Base-by-base conservation (phyloP, 1,284 basidiomycete genomes). In the Schizophyllum amplum region DNA sequence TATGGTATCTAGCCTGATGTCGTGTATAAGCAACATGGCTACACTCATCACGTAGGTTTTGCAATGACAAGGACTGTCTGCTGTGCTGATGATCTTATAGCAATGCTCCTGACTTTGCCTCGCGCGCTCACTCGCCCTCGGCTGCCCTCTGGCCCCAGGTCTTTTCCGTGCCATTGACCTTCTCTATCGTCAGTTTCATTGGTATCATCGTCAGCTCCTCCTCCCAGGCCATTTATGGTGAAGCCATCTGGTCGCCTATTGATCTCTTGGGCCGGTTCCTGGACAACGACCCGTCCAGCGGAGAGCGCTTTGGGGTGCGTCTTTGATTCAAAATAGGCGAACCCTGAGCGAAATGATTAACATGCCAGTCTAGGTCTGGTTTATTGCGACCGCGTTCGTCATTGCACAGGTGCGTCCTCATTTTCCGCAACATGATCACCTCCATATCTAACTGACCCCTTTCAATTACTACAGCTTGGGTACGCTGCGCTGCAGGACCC, bases 181-280 rank as follows among this genome's bases (percentile, higher is more conserved):
- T 92, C 70, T 83, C 82, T 26, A 70, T 93, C 60, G 88, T 91
- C 58, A 86, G 84, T 62, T 87, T 94, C 73, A 77, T 94, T 58
- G 92, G 91, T 5, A 89, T 94, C 67, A 84, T 92, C 53, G 90
- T 94, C 62, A 86, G 86, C 53, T 90, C 87, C 1, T 86, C 86
- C 5, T 87, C 86, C n/a, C 75, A 82, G 58, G 79, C 84, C 17
- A 86, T 93, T 62, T 93, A 87, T 64, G 88, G 87, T 22, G 80
- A 84, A 62, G 80, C 83, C 15, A 81, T 93, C 58, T 94, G 90
- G 91, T 86, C 85, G 11, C 90, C 90, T 0, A 80, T 93, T 56
- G 84, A 87, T 60, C 74, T 93, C 49, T 74, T 93, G 54, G 78
- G 76, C 46, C 80, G 72, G 63, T 87, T 92, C 67, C 73, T 94